phyloP scores from a whole-genome alignment of 2,329 filamentous ascomycete genomes.

The Mycosphaerella sp. region DNA sequence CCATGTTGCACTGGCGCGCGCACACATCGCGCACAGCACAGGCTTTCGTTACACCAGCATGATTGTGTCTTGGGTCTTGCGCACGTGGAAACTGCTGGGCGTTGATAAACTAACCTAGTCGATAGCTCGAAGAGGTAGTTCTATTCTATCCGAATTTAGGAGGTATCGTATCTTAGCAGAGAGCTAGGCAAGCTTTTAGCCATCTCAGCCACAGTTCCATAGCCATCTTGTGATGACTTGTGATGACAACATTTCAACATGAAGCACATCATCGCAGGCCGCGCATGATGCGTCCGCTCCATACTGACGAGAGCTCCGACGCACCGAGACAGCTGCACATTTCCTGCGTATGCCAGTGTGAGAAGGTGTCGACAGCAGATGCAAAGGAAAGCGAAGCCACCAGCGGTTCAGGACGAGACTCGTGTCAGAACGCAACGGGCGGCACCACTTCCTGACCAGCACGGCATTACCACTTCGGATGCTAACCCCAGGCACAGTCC shows the following conservation, averaged over 20 bases:
- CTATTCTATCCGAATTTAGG: no score
- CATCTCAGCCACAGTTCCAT: not conserved
- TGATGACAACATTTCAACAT: not conserved
- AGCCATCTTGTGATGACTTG: not conserved
- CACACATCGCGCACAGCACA: no score
- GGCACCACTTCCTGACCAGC: not conserved
- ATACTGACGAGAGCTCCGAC: not conserved
- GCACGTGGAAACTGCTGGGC: no score
- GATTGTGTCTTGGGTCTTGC: no score
- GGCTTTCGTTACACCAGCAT: no score
- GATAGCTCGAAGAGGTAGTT: no score
- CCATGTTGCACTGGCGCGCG: no score
- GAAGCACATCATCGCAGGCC: not conserved
- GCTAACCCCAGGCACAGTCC: not conserved
- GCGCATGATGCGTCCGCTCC: not conserved
- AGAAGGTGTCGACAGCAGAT: not conserved
- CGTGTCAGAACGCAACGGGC: not conserved
- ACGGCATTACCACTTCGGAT: not conserved
- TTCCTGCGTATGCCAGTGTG: not conserved
- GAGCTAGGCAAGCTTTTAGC: not conserved
- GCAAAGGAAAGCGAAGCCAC: not conserved
- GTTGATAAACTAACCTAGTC: no score
- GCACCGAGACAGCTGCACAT: not conserved
- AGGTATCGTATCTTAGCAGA: not conserved
- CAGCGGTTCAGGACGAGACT: not conserved